These are phyloP conservation scores for Xylaria sp. DNA, from an alignment of 2,329 filamentous ascomycete genomes.

Conservation along the genomic window DNA sequence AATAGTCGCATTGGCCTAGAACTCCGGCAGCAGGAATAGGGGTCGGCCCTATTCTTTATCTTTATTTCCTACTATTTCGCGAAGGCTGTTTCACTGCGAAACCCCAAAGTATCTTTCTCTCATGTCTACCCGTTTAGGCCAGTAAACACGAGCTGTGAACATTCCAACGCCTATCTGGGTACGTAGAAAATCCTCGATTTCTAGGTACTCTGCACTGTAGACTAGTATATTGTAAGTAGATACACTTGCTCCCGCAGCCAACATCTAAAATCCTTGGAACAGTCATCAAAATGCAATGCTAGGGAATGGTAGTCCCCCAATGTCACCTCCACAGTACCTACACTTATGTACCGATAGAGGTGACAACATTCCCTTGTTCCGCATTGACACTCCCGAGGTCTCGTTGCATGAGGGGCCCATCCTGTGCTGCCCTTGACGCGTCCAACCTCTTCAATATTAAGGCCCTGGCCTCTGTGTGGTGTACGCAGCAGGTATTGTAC, in stretches of 20 bases:
- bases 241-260: too few species aligned
- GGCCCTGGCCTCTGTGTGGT: conserved; percentile 8
- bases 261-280: conserved; percentile 25
- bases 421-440: neutral
- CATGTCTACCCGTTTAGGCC: neutral
- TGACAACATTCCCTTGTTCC: conserved; percentile 31
- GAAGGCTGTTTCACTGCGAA: conserved; percentile 22
- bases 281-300: conserved; percentile 28
- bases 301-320: conserved; percentile 12
- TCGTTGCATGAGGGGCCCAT: conserved; percentile 9
- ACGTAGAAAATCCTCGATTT: too few species aligned
- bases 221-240: too few species aligned
- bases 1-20: conserved; percentile 2
- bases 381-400: conserved; percentile 33
- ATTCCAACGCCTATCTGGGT: too few species aligned
- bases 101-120: neutral
- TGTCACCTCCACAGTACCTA: conserved; percentile 14
- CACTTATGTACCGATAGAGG: conserved; percentile 29
- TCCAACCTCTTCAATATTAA: conserved; percentile 30
- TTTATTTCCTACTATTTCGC: neutral
- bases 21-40: conserved; percentile 27
- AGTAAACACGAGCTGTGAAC: neutral
- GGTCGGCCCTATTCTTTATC: conserved; percentile 24
- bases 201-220: neutral
- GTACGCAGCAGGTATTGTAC: too few species aligned